Conservation (phyloP, 768 basidiomycete species). For the Lanmaoa pseudosensibilis region DNA sequence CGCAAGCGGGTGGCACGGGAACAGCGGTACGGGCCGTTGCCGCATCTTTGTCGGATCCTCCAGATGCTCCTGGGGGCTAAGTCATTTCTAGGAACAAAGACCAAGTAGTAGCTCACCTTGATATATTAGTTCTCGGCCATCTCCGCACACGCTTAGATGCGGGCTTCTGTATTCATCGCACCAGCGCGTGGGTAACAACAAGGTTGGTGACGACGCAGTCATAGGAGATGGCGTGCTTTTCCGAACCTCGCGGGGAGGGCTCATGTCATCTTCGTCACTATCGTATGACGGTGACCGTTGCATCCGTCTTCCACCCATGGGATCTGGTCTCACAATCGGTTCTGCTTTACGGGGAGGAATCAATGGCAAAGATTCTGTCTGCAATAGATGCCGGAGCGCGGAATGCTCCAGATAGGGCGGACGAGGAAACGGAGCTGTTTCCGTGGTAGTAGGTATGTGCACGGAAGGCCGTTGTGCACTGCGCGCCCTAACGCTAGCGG, state of each 20-base stretch:
- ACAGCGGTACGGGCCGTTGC: conserved; percentile 77
- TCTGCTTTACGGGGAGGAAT: conserved; percentile 43
- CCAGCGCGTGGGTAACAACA: conserved; percentile 77
- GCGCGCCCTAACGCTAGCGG: conserved; percentile 30
- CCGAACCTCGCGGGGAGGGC: conserved; percentile 45
- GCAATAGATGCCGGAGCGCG: conserved; percentile 66
- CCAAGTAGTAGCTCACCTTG: conserved; percentile 47
- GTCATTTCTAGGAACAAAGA: conserved; percentile 2
- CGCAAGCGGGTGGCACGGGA: conserved; percentile 81
- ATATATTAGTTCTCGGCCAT: conserved; percentile 74
- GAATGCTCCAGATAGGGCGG: conserved; percentile 80
- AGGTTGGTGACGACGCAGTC: conserved; percentile 35
- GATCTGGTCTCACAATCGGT: conserved; percentile 21
- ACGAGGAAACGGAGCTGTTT: conserved; percentile 50
- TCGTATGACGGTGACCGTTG: conserved; percentile 48
- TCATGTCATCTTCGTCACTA: conserved; percentile 68
- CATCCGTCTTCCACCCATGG: conserved; percentile 17
- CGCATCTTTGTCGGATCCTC: conserved; percentile 74
- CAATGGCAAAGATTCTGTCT: conserved; percentile 45
- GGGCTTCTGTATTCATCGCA: conserved; percentile 64
- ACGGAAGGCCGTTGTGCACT: conserved; percentile 26
- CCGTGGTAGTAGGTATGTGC: conserved; percentile 32
- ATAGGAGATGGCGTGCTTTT: conserved; percentile 25
- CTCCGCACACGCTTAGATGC: conserved; percentile 58
- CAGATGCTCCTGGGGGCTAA: conserved; percentile 44